These are phyloP conservation scores for Aspergillus egyptiacus DNA, from an alignment of 495 filamentous ascomycete genomes.

Conservation along the genomic window DNA sequence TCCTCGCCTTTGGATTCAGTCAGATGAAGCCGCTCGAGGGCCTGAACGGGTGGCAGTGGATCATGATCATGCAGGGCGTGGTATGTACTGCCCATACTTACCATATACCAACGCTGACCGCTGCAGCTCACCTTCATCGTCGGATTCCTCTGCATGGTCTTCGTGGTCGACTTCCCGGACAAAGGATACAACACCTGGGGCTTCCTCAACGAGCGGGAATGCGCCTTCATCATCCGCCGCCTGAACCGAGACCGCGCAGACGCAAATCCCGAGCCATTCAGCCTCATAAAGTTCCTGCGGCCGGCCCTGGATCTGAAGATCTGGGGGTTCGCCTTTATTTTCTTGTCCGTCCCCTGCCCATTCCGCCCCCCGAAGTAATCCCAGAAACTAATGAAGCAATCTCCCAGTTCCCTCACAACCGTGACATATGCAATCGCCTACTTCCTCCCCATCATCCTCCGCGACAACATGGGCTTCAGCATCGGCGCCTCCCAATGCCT, in stretches of 20 bases:
- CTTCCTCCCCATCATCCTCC: slow-evolving; percentile 62
- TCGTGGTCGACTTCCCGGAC: slow-evolving; percentile 48
- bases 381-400: not conserved
- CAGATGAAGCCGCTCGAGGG: slow-evolving; percentile 46
- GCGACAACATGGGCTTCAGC: slow-evolving; percentile 51
- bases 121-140: slow-evolving; percentile 5
- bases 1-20: slow-evolving; percentile 60
- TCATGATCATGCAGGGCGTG: slow-evolving; percentile 57
- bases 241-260: slow-evolving; percentile 35
- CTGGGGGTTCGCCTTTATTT: slow-evolving; percentile 40
- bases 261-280: slow-evolving; percentile 25
- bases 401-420: slow-evolving; percentile 44
- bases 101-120: not conserved
- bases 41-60: slow-evolving; percentile 57
- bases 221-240: slow-evolving; percentile 32
- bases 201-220: slow-evolving; percentile 34
- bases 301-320: slow-evolving; percentile 31
- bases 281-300: slow-evolving; percentile 23
- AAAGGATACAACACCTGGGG: slow-evolving; percentile 24
- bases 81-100: slow-evolving; percentile 9
- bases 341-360: slow-evolving; percentile 2
- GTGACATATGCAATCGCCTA: slow-evolving; percentile 61
- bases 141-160: slow-evolving; percentile 6
- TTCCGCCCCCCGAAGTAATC: not conserved
- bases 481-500: slow-evolving; percentile 55